phyloP scores from a whole-genome alignment of 176 grass and related monocot species.

The Alopecurus myosuroides region DNA sequence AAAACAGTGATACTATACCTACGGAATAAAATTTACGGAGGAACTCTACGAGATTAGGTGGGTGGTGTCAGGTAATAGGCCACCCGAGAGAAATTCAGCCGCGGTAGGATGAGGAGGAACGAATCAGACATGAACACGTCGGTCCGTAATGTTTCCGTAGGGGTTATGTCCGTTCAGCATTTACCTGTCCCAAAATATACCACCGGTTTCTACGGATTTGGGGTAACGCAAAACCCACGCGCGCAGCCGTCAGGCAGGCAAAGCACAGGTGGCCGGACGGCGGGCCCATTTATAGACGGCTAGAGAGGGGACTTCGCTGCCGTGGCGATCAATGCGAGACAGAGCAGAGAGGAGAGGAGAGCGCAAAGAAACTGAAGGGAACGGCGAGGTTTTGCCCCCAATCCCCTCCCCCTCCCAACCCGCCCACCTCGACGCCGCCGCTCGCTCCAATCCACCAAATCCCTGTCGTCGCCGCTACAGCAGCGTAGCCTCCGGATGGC shows the following conservation, averaged over 20 bases:
- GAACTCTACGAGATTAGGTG: too few species aligned
- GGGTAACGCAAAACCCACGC: background rate
- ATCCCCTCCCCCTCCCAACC: background rate
- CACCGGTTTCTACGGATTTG: background rate
- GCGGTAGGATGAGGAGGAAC: too few species aligned
- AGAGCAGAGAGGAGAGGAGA: background rate
- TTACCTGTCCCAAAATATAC: background rate
- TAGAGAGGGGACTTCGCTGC: background rate
- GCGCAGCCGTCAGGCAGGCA: background rate
- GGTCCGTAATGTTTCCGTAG: too few species aligned
- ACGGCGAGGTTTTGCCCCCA: conserved; percentile 12
- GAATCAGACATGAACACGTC: too few species aligned
- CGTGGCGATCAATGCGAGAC: background rate
- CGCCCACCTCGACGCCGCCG: background rate
- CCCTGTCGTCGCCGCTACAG: background rate
- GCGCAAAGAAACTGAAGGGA: conserved; percentile 3
- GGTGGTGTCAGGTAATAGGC: too few species aligned
- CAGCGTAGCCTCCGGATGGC: conserved; percentile 13
- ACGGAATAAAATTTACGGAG: too few species aligned
- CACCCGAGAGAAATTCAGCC: too few species aligned
- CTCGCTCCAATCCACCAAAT: background rate
- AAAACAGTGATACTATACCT: too few species aligned
- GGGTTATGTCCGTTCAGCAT: too few species aligned
- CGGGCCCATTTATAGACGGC: too few species aligned
- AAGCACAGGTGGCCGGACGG: too few species aligned